Evolutionary conservation across 2,329 filamentous ascomycete genomes (phyloP), one percentile per base, ranked within the genome.

Genomic region (Harringtonia aguacate): DNA sequence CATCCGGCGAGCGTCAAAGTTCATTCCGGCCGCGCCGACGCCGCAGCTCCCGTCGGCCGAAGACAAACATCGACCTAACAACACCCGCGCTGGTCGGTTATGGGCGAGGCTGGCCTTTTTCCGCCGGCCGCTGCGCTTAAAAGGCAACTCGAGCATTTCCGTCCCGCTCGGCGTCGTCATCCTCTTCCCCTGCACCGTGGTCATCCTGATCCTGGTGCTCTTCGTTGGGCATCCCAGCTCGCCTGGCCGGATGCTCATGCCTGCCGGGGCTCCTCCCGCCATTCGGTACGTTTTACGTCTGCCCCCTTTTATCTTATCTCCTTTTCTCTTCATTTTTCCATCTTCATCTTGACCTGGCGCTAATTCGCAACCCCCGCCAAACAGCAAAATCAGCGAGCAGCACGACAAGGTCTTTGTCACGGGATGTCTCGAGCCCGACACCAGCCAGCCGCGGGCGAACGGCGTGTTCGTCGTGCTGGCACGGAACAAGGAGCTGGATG

Each of bases 401-500:
- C 79, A 97, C 65, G 92, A 98, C 67, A 95, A 94, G 65, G 88
- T 95, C 41, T 98, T 98, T 57, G 84, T 88, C 41, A 85, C 81
- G 31, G 92, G 92, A 52, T 98, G 92, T 61, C 75, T 86, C 56
- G 81, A 89, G 53, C 81, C 84, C 39, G 83, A 94, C 56, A 84
- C 81, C 29, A 79, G 77, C 52, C 73, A 80, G 49, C 86, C 87
- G 35, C 79, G 88, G 58, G 92, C 86, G 53, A 98, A 97, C 59
- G 92, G 86, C 48, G 90, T 87, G 22, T 95, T 98, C 57, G 92
- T 98, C 50, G 88, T 98, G 33, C 75, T 98, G 47, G 92, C 92
- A 44, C 75, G 92, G 55, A 97, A 98, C 61, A 94, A 95, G 71
- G 92, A 98, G 67, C 64, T 98, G 51, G 89, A 95, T 1, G 92